Percentiles rank a stretch among this genome's conserved stretches.
These are phyloP conservation scores for Pyrenula aspistea DNA, from an alignment of 495 filamentous ascomycete species.

Conservation along the genomic window DNA sequence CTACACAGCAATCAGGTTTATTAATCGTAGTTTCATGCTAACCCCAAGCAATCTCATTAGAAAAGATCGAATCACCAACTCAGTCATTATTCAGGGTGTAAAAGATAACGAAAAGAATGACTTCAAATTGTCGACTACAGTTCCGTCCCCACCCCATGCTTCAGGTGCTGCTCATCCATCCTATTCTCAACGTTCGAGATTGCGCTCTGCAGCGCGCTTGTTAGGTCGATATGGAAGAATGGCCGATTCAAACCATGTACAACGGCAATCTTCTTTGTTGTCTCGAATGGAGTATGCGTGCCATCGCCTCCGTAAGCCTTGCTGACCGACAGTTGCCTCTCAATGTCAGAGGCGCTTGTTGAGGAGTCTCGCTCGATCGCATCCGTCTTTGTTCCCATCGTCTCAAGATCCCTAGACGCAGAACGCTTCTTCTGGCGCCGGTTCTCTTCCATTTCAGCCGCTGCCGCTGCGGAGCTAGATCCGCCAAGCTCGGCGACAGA, in stretches of 20 bases:
- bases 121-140: not conserved
- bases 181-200: constrained; percentile 62
- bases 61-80: too few species aligned
- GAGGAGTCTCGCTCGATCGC: constrained; percentile 19
- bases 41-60: too few species aligned
- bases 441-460: constrained; percentile 45
- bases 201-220: constrained; percentile 81
- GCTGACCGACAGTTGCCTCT: constrained; percentile 32
- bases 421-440: constrained; percentile 36
- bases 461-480: constrained; percentile 49
- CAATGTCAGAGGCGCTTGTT: constrained; percentile 17
- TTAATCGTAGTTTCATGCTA: too few species aligned
- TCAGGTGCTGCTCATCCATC: not conserved
- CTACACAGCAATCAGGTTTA: too few species aligned
- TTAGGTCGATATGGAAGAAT: constrained; percentile 90
- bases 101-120: not conserved
- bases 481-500: constrained; percentile 84
- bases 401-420: constrained; percentile 26
- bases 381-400: constrained; percentile 19
- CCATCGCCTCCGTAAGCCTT: constrained; percentile 22
- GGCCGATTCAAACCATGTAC: constrained; percentile 81
- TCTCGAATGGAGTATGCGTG: constrained; percentile 22
- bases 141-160: constrained; percentile 4
- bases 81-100: too few species aligned
- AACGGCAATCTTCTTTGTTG: constrained; percentile 40